Evolutionary conservation across 2,329 filamentous ascomycete species (phyloP).

Genomic region (Calonectria fujianensis): DNA sequence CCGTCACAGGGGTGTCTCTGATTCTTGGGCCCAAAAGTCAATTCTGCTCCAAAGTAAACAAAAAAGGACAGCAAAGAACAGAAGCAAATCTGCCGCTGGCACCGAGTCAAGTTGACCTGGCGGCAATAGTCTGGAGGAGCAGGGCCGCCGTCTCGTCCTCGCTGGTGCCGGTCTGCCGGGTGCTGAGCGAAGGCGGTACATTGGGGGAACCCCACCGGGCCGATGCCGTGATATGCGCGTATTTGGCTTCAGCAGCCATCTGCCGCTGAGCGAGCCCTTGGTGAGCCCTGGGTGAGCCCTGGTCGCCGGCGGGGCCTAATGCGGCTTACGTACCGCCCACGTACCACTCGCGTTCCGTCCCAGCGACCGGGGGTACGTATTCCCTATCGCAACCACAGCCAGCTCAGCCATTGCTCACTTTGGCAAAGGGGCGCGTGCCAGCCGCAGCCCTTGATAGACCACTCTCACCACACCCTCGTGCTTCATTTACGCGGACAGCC

Average conservation of each 20-base stretch:
- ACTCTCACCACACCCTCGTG: not conserved
- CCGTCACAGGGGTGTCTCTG: not conserved
- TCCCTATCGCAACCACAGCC: not conserved
- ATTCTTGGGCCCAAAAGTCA: not conserved
- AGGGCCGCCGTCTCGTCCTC: not conserved
- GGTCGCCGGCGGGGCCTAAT: conserved; percentile 3
- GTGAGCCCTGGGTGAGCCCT: not conserved
- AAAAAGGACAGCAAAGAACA: not conserved
- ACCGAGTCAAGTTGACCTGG: not conserved
- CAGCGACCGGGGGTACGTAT: conserved; percentile 24
- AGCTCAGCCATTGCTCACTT: conserved; percentile 21
- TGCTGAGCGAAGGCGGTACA: not conserved
- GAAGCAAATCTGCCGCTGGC: not conserved
- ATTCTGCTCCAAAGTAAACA: not conserved
- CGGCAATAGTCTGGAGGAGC: not conserved
- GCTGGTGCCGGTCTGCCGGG: conserved; percentile 10
- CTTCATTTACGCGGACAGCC: conserved; percentile 32
- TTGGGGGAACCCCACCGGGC: conserved; percentile 6
- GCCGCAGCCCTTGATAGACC: conserved; percentile 7
- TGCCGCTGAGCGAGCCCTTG: not conserved
- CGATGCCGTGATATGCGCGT: conserved; percentile 36
- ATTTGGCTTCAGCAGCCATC: not conserved
- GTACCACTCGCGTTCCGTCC: conserved; percentile 1
- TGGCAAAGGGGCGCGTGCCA: conserved; percentile 40
- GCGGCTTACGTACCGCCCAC: conserved; percentile 24